phyloP scores from a whole-genome alignment of 2,329 filamentous ascomycete species.

The Talaromyces sp. region DNA sequence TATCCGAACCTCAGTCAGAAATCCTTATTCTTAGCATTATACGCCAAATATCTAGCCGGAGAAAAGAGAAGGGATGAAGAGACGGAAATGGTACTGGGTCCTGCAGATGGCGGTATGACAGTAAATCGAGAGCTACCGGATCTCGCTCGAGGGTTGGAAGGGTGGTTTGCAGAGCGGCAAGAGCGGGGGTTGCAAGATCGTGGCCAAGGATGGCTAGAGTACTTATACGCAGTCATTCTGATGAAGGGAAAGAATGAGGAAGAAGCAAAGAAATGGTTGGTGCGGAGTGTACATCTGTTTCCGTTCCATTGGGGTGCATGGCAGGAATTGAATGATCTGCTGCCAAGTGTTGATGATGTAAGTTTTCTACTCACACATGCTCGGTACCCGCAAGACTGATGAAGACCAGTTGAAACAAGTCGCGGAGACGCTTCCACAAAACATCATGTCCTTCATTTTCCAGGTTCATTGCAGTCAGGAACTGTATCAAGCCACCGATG shows the following conservation, averaged over 20 bases:
- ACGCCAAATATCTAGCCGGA: slow-evolving; percentile 87
- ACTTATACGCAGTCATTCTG: slow-evolving; percentile 79
- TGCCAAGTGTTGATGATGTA: slow-evolving; percentile 79
- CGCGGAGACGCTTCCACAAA: slow-evolving; percentile 72
- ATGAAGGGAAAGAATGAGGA: slow-evolving; percentile 88
- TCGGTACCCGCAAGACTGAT: slow-evolving; percentile 23
- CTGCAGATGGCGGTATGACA: slow-evolving; percentile 80
- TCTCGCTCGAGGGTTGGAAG: slow-evolving; percentile 72
- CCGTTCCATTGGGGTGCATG: slow-evolving; percentile 98
- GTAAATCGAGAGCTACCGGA: slow-evolving; percentile 79
- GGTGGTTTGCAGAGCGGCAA: slow-evolving; percentile 71
- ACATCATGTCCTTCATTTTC: slow-evolving; percentile 92
- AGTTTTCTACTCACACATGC: slow-evolving; percentile 34
- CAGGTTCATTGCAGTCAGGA: slow-evolving; percentile 88
- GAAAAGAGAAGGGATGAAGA: slow-evolving; percentile 97
- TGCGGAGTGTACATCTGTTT: slow-evolving; percentile 82
- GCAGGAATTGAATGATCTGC: slow-evolving; percentile 82
- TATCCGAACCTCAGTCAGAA: slow-evolving; percentile 72
- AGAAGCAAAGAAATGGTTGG: slow-evolving; percentile 79
- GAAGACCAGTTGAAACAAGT: slow-evolving; percentile 65
- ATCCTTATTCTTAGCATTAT: slow-evolving; percentile 85
- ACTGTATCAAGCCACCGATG: slow-evolving; percentile 79
- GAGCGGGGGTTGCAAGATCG: slow-evolving; percentile 59
- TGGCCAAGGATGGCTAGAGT: slow-evolving; percentile 89
- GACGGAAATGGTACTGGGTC: slow-evolving; percentile 94